A percentile compares a stretch with the other conserved stretches of the same genome.
Conservation (phyloP, 495 filamentous ascomycete genomes). For the Physcia stellaris region DNA sequence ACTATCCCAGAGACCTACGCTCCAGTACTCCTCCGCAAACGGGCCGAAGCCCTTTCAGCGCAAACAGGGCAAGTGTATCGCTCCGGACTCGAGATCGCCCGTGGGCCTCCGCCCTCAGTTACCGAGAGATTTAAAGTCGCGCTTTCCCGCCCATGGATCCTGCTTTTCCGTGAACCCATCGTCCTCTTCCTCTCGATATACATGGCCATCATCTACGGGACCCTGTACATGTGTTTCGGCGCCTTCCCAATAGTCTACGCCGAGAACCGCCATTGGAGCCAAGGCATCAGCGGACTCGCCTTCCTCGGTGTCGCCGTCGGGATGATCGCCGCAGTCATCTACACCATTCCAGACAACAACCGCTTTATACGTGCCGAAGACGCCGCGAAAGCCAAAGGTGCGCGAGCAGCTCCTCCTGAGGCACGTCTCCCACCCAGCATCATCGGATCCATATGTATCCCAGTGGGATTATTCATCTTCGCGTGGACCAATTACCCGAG, state of each 20-base stretch:
- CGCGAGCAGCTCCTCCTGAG: constrained; percentile 26
- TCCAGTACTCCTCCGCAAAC: constrained; percentile 40
- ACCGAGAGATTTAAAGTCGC: constrained; percentile 29
- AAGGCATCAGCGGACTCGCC: constrained; percentile 57
- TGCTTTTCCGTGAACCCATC: constrained; percentile 42
- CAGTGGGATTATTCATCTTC: constrained; percentile 47
- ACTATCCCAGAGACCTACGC: constrained; percentile 48
- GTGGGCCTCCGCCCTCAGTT: constrained; percentile 24
- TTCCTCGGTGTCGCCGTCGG: constrained; percentile 75
- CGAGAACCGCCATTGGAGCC: constrained; percentile 56
- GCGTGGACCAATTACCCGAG: constrained; percentile 55
- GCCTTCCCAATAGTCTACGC: constrained; percentile 71
- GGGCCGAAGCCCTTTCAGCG: constrained; percentile 38
- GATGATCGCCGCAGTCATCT: constrained; percentile 51
- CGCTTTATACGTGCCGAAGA: constrained; percentile 24
- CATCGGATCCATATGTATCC: constrained; percentile 28
- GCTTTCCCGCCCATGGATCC: constrained; percentile 35
- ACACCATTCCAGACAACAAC: constrained; percentile 36
- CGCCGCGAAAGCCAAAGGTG: constrained; percentile 10
- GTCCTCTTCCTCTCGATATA: constrained; percentile 54
- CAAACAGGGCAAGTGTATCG: constrained; percentile 42
- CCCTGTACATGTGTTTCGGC: constrained; percentile 75
- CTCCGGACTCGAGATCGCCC: constrained; percentile 32
- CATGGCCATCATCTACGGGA: constrained; percentile 61
- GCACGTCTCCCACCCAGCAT: constrained; percentile 33